Evolutionary conservation across 2,329 filamentous ascomycete genomes (phyloP), one percentile per base, ranked within the genome.

Genomic region (Periconia sp.): DNA sequence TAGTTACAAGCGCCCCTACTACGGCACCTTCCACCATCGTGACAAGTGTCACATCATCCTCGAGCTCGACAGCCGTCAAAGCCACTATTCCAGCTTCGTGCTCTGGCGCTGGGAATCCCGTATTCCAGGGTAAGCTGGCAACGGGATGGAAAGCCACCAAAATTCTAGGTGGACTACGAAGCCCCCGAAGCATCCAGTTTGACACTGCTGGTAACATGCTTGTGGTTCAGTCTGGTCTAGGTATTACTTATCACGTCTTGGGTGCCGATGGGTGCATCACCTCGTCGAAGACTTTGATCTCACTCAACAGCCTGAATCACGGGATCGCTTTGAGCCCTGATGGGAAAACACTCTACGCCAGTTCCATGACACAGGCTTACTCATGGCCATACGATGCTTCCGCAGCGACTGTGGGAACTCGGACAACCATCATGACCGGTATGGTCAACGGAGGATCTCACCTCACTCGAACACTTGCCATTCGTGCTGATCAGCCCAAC

Each of bases 391-490:
- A 92, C 67, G 79, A 89, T 60, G 73, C 82, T 19, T 65, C 71
- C 3, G 69, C 68, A 11, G 73, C 68, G 35, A 78, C 79, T 6
- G 75, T 84, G 33, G 75, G 74, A 52, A 77, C 76, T 51, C 71
- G 69, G 49, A 82, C 80, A 1, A 61, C 90, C 3, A 76, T 91
- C 48, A 76, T 76, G 41, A 85, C 84, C 58, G 89, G 90, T 84
- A 78, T 69, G 49, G 73, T 80, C 50, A 68, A 63, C 57, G 71
- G 75, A 1, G 87, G 85, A 50, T 65, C 66, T 9, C 86, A 90
- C 63, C 81, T 78, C 17, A 87, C 86, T 0, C 81, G 88, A 35
- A 91, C 88, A 0, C 77, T 91, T 1, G 77, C 88, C 31, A 74
- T 88, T 18, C 84, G 86, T 0, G 69, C 75, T 14, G 79, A 79